phyloP scores from a whole-genome alignment of 345 rosid species.

The Euphorbia lathyris region DNA sequence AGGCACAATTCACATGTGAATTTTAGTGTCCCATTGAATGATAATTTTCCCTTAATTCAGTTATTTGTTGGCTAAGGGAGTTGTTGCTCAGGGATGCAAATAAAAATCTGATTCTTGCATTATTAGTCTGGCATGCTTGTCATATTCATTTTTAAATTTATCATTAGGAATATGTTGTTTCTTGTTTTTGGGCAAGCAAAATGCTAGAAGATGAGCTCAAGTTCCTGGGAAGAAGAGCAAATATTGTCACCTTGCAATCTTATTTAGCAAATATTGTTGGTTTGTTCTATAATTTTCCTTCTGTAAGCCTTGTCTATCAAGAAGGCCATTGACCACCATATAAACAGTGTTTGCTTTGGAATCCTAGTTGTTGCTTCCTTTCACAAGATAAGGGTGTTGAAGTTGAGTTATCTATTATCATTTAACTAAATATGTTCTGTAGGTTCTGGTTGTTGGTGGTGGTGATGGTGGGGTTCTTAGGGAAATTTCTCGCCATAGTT shows the following conservation, averaged over 20 bases:
- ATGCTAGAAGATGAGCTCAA: not conserved
- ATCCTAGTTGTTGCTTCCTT: not conserved
- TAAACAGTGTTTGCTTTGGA: not conserved
- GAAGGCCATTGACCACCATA: not conserved
- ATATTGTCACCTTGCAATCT: not conserved
- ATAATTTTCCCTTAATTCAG: not conserved
- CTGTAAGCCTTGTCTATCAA: not conserved
- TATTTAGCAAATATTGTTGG: not conserved
- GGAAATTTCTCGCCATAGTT: slow-evolving; percentile 82
- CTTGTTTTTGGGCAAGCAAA: not conserved
- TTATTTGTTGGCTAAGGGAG: not conserved
- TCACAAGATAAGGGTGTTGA: not conserved
- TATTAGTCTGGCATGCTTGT: not conserved
- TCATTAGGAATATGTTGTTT: not conserved
- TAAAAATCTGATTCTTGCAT: not conserved
- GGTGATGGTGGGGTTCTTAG: slow-evolving; percentile 98
- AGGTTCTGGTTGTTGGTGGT: slow-evolving; percentile 99
- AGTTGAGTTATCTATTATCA: not conserved
- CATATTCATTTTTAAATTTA: not conserved
- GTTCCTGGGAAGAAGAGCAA: not conserved
- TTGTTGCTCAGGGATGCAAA: not conserved
- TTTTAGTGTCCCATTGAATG: not conserved
- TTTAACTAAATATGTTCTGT: slow-evolving; percentile 9
- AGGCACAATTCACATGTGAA: not conserved
- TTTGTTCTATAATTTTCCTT: not conserved